A percentile compares a stretch with the other conserved stretches of the same genome.
phyloP scores from a whole-genome alignment of 495 filamentous ascomycete species.

The Acidiella bohemica region DNA sequence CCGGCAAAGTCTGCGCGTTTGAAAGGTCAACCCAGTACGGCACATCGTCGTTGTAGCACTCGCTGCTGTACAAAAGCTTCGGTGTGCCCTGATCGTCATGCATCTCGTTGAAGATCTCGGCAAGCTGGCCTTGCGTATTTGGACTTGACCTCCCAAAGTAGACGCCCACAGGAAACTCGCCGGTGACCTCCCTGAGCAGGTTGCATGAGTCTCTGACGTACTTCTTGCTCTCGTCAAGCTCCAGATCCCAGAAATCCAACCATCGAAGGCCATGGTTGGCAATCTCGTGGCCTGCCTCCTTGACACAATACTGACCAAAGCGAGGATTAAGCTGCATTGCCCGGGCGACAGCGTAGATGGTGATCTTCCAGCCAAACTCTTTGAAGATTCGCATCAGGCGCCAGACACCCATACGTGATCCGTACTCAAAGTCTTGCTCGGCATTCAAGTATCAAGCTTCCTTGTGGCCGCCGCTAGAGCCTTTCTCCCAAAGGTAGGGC shows the following conservation, averaged over 20 bases:
- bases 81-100: constrained; percentile 12
- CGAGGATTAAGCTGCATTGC: constrained; percentile 23
- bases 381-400: constrained; percentile 23
- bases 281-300: constrained; percentile 25
- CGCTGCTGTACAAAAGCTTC: constrained; percentile 21
- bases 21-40: constrained; percentile 27
- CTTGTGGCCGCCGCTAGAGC: constrained; percentile 19
- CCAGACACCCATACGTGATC: constrained; percentile 22
- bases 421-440: constrained; percentile 28
- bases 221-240: constrained; percentile 21
- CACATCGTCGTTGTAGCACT: constrained; percentile 27
- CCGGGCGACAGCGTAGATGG: constrained; percentile 22
- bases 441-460: constrained; percentile 22
- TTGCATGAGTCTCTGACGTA: constrained; percentile 24
- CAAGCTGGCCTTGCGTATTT: constrained; percentile 21
- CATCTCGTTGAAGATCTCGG: constrained; percentile 21
- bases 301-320: constrained; percentile 22
- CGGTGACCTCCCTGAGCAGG: constrained; percentile 21
- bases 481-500: constrained; percentile 27
- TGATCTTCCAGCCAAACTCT: constrained; percentile 26
- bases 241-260: constrained; percentile 26
- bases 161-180: constrained; percentile 24
- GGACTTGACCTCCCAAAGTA: constrained; percentile 26
- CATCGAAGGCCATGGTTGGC: constrained; percentile 24
- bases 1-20: constrained; percentile 19